Conservation (phyloP, 441 rosid genomes). For the Pelargonium myrrhifolium region DNA sequence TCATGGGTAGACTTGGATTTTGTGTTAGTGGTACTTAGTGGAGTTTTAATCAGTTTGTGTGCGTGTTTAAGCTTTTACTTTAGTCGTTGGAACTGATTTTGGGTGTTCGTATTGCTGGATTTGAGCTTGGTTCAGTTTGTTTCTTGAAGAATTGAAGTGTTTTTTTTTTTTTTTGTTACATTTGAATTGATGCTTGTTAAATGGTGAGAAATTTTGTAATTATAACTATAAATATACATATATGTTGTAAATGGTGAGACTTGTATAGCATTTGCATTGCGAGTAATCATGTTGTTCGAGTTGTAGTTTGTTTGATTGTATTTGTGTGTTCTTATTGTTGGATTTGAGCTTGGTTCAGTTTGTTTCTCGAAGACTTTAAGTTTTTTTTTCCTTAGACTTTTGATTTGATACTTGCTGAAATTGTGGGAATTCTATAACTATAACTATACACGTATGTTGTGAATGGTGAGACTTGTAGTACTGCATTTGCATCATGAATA, state of each 20-base stretch:
- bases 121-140: conserved; percentile 6
- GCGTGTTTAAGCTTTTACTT: conserved; percentile 9
- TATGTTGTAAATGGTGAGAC: background rate
- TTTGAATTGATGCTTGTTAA: background rate
- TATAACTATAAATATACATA: background rate
- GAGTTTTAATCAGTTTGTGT: no score
- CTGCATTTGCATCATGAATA: background rate
- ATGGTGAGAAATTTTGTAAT: background rate
- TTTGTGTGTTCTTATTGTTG: background rate
- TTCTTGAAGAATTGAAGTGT: background rate
- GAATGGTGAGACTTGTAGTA: background rate
- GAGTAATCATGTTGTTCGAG: background rate
- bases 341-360: conserved; percentile 8
- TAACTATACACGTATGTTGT: background rate
- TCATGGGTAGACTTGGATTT: no score
- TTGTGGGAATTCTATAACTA: background rate
- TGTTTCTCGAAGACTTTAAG: background rate
- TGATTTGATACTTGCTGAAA: background rate
- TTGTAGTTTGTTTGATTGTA: background rate
- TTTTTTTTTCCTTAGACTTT: background rate
- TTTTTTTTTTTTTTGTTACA: background rate
- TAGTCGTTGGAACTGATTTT: background rate
- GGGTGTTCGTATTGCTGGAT: background rate
- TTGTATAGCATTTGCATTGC: background rate
- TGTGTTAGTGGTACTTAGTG: no score